Evolutionary conservation across 2,329 filamentous ascomycete species (phyloP), one percentile per base, ranked within the genome.

Genomic region (Myriosclerotinia curreyana): DNA sequence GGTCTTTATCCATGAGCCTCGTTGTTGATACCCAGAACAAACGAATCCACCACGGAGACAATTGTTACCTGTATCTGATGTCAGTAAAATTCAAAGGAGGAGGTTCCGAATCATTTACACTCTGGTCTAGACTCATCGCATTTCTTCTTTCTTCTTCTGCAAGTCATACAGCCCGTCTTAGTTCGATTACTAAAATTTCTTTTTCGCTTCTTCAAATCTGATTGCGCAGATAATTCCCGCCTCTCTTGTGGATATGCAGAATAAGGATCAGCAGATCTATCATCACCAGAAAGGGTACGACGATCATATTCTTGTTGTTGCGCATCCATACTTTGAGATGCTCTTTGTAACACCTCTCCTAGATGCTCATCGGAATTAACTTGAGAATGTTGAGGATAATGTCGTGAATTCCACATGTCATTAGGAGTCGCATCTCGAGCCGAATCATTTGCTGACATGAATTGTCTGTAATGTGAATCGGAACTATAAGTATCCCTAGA

Each of bases 151-250:
- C 94, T 85, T 74, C 86, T 86, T 66, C 94, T 84, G 75, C 94
- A 98, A 7, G 94, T 98, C 77, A 96, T 86, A 76, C 94, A 98
- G 40, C 93, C 92, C 12, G 93, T 97, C 79, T 98, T 98, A 25
- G 94, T 97, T 65, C 94, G 85, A 76, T 97, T 96, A 78, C 92
- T 96, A 73, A 97, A 98, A 73, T 91, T 91, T 48, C 88, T 82
- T 76, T 91, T 91, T 56, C 88, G 79, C 75, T 89, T 89, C 76
- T 89, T 89, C 5, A 83, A 80, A 69, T 88, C 85, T 6, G 82
- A 82, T 71, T 86, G 83, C 44, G 85, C 76, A 38, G 71, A 72
- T 53, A 72, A 68, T 36, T 73, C 72, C 62, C 70, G 68, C 62
- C 70, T 69, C 48, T 73, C 70, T 50, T 71, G 68, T 73, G 78